A percentile compares a stretch with the other conserved stretches of the same genome.
These are phyloP conservation scores for Tetracladium marchalianum DNA, from an alignment of 495 filamentous ascomycete species.

Conservation along the genomic window DNA sequence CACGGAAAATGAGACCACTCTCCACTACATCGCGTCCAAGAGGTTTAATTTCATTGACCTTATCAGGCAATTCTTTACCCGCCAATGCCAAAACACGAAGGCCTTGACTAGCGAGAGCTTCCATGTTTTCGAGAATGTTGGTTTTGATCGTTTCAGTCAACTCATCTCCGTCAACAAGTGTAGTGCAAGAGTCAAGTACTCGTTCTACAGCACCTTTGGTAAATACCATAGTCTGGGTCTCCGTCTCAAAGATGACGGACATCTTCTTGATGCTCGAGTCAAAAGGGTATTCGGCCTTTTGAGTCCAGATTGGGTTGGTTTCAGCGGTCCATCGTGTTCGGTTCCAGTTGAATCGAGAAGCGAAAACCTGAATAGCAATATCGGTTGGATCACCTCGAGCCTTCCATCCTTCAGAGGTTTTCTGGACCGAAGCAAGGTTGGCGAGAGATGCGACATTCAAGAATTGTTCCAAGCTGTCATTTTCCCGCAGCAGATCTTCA, in stretches of 20 bases:
- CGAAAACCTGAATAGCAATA: slow-evolving; percentile 62
- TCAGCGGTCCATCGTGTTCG: slow-evolving; percentile 39
- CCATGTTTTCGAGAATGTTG: slow-evolving; percentile 54
- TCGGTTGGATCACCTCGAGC: slow-evolving; percentile 60
- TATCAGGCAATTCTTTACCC: slow-evolving; percentile 29
- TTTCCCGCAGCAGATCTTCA: slow-evolving; percentile 19
- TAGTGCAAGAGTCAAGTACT: slow-evolving; percentile 42
- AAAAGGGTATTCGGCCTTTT: slow-evolving; percentile 55
- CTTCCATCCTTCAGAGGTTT: slow-evolving; percentile 42
- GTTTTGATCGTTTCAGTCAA: slow-evolving; percentile 33
- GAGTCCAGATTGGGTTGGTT: slow-evolving; percentile 41
- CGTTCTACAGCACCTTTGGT: slow-evolving; percentile 60
- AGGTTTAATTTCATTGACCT: slow-evolving; percentile 25
- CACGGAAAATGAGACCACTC: slow-evolving; percentile 42
- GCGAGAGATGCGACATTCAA: slow-evolving; percentile 54
- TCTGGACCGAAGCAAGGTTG: slow-evolving; percentile 51
- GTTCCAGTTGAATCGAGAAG: slow-evolving; percentile 51
- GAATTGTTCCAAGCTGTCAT: slow-evolving; percentile 38
- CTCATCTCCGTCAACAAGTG: slow-evolving; percentile 28
- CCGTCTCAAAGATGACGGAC: slow-evolving; percentile 47
- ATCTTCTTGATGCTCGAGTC: slow-evolving; percentile 62
- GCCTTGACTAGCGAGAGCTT: slow-evolving; percentile 50
- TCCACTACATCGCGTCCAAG: slow-evolving; percentile 47
- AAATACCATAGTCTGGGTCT: slow-evolving; percentile 37
- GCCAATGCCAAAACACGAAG: slow-evolving; percentile 57